phyloP scores from a whole-genome alignment of 805 yeast species.

The Metschnikowia lochheadii region DNA sequence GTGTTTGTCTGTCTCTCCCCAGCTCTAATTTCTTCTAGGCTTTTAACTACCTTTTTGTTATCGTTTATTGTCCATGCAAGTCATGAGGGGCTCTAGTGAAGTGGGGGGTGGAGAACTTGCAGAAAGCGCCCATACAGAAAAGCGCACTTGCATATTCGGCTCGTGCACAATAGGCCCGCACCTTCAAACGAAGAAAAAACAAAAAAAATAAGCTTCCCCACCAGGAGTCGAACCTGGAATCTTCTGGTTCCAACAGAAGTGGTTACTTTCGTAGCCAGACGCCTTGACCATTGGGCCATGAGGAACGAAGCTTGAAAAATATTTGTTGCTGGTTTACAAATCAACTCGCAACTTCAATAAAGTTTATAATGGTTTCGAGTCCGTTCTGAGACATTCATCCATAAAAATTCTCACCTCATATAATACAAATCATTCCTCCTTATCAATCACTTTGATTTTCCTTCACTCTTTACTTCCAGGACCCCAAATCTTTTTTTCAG shows the following conservation, averaged over 20 bases:
- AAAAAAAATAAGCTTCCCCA: slow-evolving; percentile 44
- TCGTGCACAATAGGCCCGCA: too few relatives aligned
- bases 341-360: too few relatives aligned
- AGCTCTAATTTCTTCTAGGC: not conserved
- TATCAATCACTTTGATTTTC: too few relatives aligned
- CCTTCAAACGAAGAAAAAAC: not conserved
- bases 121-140: not conserved
- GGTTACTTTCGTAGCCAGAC: slow-evolving; percentile 63
- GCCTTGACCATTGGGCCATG: slow-evolving; percentile 77
- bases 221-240: slow-evolving; percentile 56
- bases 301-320: slow-evolving; percentile 46
- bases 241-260: slow-evolving; percentile 48
- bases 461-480: not conserved
- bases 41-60: not conserved
- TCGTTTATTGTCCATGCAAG: not conserved
- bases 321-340: not conserved
- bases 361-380: too few relatives aligned
- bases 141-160: too few relatives aligned
- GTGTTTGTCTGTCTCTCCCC: too few relatives aligned
- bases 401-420: too few relatives aligned
- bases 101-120: not conserved
- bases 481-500: not conserved
- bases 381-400: too few relatives aligned
- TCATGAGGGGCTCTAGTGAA: not conserved
- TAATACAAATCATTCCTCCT: too few relatives aligned